Evolutionary conservation across 1,284 basidiomycete species (phyloP), one percentile per base, ranked within the genome.

Genomic region (Coniferiporia weirii): DNA sequence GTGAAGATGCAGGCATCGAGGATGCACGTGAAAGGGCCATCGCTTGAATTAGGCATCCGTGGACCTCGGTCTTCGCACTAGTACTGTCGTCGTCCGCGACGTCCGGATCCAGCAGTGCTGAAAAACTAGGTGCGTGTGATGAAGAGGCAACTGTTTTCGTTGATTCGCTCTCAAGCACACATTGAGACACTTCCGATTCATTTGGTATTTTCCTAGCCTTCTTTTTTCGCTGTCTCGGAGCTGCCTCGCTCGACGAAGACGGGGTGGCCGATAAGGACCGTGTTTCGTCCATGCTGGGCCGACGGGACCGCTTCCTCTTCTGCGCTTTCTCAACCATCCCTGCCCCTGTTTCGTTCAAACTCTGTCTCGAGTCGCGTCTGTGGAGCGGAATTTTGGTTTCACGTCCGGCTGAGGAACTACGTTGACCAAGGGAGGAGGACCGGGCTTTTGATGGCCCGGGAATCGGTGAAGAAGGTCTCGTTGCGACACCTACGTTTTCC

Each of bases 21-120:
- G 86, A 87, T 13, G 87, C 85, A 36, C 89, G 81, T 1, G 87
- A 83, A 8, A 81, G 79, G 6, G 85, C 87, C 68, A 90, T 77
- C n/a, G 79, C 78, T 72, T 89, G 87, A 64, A 90, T 80, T 7
- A 90, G 71, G 76, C 87, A 79, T 3, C 88, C 87, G 51, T 75
- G 76, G 13, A 85, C 67, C 54, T 82, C 79, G 1, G 54, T 61
- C 57, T 67, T 62, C 6, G 58, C 55, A 53, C 54, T 36, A 61
- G 35, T 38, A 35, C 58, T 56, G 1, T 9, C 35, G n/a, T 49
- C 36, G 17, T 52, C 27, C 15, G 19, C 6, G 13, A 9, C 19
- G 4, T 54, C 45, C 15, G 32, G 13, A 34, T 56, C 59, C 9
- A 7, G 43, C 12, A 54, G 54, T 15, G 50, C 27, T 17, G 49